Base-by-base conservation (phyloP, 306 rosid species). In the Vachellia pachyceras region DNA sequence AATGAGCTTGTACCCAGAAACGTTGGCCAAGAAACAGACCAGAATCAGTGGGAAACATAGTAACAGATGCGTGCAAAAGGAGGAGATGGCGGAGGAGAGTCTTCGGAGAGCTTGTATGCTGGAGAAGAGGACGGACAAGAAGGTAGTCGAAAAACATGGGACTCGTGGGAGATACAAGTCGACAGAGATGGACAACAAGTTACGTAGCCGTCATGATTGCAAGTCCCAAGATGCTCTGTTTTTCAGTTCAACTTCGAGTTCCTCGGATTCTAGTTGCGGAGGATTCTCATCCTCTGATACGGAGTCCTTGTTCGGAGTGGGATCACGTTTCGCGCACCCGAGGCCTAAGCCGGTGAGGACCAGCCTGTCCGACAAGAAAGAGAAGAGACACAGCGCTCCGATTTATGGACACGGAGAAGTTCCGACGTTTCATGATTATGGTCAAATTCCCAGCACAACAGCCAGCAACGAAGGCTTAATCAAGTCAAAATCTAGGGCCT, bases 251-350 rank as follows among this genome's bases (percentile, higher is more conserved):
- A 82, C 90, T 76, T 95, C 99, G 3, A 87, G 80, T 77, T 94
- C 97, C 23, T 93, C 99, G 1, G 97, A 92, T 44, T 96, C 98
- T 4, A 93, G 97, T 67, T 96, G 89, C 11, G 97, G 94, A 3
- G 86, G 94, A 1, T 80, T 93, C 78, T 96, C 99, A 0, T 94
- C 97, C 10, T 94, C 99, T 0, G 99, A 96, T 42, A 89, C 97
- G 0, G 99, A 96, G 13, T 86, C 97, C 4, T 60, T 90, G 72
- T 86, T 55, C 72, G 87, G 82, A n/a, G 17, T 77, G 22, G 87
- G 77, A 17, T 77, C 97, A 0, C 88, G 91, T 75, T 91, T 89
- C 12, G 86, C 86, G 0, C 89, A 90, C 3, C 18, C 86, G 6
- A 83, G 86, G 89, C 92, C 89, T 0, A 93, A 89, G 78, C 90